phyloP scores from a whole-genome alignment of 768 basidiomycete species.

The Dioszegia aurantiaca region DNA sequence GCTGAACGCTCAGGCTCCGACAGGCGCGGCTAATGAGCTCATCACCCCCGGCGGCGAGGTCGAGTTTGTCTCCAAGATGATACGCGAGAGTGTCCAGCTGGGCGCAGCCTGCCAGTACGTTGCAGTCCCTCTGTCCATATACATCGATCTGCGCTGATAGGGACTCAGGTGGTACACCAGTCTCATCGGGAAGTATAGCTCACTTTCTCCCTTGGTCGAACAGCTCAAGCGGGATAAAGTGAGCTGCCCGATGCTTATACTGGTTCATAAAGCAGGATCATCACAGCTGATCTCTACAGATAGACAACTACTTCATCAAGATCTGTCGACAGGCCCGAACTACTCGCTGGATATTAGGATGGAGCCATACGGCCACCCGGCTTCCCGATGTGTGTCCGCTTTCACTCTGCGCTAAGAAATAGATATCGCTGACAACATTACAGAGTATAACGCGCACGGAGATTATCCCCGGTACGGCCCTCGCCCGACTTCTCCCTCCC shows the following conservation, averaged over 20 bases:
- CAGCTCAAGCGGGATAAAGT: conserved; percentile 56
- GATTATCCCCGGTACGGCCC: conserved; percentile 32
- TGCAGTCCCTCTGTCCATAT: not conserved
- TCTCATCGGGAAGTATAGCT: conserved; percentile 82
- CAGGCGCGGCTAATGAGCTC: conserved; percentile 82
- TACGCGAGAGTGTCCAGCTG: conserved; percentile 65
- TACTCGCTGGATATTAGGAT: conserved; percentile 84
- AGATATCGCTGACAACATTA: conserved; percentile 1
- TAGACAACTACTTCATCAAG: conserved; percentile 75
- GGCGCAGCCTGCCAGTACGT: conserved; percentile 62
- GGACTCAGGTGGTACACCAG: conserved; percentile 80
- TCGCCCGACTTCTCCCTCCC: conserved; percentile 27
- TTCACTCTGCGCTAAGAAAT: not conserved
- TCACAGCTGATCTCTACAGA: conserved; percentile 55
- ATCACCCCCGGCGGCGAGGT: conserved; percentile 83
- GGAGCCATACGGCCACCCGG: conserved; percentile 68
- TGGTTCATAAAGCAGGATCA: not conserved
- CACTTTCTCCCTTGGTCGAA: conserved; percentile 63
- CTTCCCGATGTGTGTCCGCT: conserved; percentile 69
- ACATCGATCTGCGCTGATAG: too few relatives aligned
- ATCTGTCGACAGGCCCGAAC: conserved; percentile 81
- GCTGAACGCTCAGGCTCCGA: conserved; percentile 64
- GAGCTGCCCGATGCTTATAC: too few relatives aligned
- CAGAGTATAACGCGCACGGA: conserved; percentile 26
- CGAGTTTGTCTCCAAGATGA: conserved; percentile 71